Conservation (phyloP, 2,329 filamentous ascomycete species). For the Periconia digitata region DNA sequence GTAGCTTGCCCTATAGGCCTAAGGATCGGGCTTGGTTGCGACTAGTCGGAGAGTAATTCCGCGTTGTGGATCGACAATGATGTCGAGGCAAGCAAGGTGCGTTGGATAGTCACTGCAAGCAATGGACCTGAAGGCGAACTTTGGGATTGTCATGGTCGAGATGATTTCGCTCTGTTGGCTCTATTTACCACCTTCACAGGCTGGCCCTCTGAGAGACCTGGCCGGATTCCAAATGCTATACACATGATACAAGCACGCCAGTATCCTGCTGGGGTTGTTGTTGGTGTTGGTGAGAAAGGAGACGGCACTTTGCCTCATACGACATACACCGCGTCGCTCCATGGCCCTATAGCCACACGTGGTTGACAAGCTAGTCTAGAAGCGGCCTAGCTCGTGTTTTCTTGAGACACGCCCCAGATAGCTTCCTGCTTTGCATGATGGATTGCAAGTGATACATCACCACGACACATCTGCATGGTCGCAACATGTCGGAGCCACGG, state of each 20-base stretch:
- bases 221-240: too few species aligned
- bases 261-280: too few species aligned
- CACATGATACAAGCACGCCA: too few species aligned
- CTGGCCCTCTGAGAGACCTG: too few species aligned
- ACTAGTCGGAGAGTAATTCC: not conserved
- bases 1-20: not conserved
- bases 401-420: not conserved
- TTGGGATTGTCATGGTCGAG: too few species aligned
- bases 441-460: not conserved
- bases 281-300: not conserved
- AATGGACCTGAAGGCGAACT: too few species aligned
- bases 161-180: too few species aligned
- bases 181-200: too few species aligned
- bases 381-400: not conserved
- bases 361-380: not conserved
- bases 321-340: too few species aligned
- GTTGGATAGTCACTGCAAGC: not conserved
- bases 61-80: not conserved
- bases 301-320: not conserved
- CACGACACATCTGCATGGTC: not conserved
- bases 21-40: not conserved
- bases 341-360: not conserved
- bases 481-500: conserved; percentile 37
- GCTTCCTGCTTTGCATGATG: not conserved
- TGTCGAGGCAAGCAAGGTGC: not conserved